Evolutionary conservation across 805 yeast genomes (phyloP), one percentile per base, ranked within the genome.

Genomic region (Ascoidea asiatica): DNA sequence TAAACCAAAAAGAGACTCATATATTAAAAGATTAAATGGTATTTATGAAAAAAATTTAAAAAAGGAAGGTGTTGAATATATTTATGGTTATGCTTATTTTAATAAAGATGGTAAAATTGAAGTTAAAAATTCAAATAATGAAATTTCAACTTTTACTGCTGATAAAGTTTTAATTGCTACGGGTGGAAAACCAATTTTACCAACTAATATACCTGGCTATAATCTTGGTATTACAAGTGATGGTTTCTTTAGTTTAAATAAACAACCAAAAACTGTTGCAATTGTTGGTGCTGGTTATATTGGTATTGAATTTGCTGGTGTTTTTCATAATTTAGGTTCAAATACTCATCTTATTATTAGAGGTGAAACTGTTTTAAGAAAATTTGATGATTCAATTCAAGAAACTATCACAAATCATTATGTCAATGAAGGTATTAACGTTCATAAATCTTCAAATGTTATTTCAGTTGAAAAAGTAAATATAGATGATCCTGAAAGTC

Each of bases 201-300:
- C 97, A 33, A 53, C 50, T n/a, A 60, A 66, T 21, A 77, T 88
- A 42, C 81, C 80, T 45, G 97, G 97, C 43, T 76, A 79, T 42
- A 92, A 88, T 56, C 69, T 72, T 47, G 97, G 96, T 47, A 80
- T 77, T 48, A 78, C 82, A 44, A 86, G 96, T 19, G 95, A 92
- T 61, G 95, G 95, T 0, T 92, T 92, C 61, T 92, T 92, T 58
- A 75, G 74, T 50, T 69, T 92, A 52, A 80, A 74, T 48, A 57
- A 65, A 42, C 97, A 89, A 65, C 98, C 99, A 43, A 81, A 87
- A 63, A 73, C 79, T 42, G 97, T 90, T 22, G 97, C 94, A 1
- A 72, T 92, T 49, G 95, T 92, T 11, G 99, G 99, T 54, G 96
- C 96, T 37, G 99, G 99, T 39, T 92, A 92, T 66, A 92, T 92